These are phyloP conservation scores for Rhizophlyctis rosea DNA, from an alignment of 192 early-diverging fungal genomes.

Conservation along the genomic window DNA sequence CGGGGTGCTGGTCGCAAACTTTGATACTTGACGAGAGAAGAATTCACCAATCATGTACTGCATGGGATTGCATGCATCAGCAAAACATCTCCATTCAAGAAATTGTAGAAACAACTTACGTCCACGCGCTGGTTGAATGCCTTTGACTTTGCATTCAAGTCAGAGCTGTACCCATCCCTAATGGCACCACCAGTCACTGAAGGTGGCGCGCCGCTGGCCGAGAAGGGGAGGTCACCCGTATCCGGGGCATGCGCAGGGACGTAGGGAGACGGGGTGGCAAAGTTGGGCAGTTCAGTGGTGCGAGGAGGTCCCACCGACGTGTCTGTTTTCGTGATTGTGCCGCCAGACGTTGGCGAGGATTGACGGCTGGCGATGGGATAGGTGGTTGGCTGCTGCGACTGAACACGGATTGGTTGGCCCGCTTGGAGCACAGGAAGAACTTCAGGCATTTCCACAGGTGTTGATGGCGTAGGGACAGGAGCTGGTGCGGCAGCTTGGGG, in stretches of 20 bases:
- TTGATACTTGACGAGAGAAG: constrained; percentile 38
- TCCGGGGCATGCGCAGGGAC: constrained; percentile 1
- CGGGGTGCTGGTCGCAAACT: constrained; percentile 44
- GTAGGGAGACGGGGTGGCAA: constrained; percentile 36
- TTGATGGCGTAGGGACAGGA: not conserved
- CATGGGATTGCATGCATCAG: not conserved
- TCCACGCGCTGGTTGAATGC: constrained; percentile 37
- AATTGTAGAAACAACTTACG: constrained; percentile 17
- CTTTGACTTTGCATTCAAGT: constrained; percentile 35
- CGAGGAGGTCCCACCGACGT: constrained; percentile 24
- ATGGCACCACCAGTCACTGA: not conserved
- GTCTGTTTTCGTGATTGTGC: constrained; percentile 20
- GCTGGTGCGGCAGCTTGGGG: not conserved
- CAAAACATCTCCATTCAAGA: not conserved
- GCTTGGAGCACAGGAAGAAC: constrained; percentile 25
- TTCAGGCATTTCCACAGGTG: constrained; percentile 7
- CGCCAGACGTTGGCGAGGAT: not conserved
- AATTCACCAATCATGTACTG: constrained; percentile 44
- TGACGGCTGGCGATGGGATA: constrained; percentile 7
- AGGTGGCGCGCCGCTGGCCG: not conserved
- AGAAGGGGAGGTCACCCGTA: constrained; percentile 15
- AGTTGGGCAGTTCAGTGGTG: constrained; percentile 30
- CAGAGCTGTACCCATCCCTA: constrained; percentile 17
- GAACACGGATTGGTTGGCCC: constrained; percentile 19
- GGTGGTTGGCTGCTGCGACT: constrained; percentile 8